These are phyloP conservation scores for Xylariaceae sp. DNA, from an alignment of 2,329 filamentous ascomycete genomes.

Conservation along the genomic window DNA sequence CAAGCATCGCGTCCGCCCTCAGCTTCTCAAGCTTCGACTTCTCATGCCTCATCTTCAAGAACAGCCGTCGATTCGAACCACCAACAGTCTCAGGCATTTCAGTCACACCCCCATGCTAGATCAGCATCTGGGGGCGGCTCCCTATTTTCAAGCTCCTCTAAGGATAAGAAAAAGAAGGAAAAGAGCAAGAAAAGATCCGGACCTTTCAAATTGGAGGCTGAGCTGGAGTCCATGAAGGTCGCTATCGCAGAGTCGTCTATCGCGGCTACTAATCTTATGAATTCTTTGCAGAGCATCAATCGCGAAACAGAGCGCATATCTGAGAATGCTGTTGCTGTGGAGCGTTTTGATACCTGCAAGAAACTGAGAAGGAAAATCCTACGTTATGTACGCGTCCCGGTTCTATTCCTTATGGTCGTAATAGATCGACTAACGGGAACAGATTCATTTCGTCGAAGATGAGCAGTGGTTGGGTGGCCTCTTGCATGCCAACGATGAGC, in stretches of 20 bases:
- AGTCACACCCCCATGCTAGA: conserved; percentile 38
- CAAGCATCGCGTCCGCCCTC: conserved; percentile 27
- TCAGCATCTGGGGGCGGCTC: conserved; percentile 34
- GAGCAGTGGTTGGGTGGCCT: conserved; percentile 90
- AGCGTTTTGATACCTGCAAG: conserved; percentile 83
- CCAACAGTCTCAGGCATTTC: conserved; percentile 28
- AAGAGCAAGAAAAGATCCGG: conserved; percentile 48
- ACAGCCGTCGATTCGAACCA: conserved; percentile 25
- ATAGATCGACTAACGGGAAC: conserved; percentile 20
- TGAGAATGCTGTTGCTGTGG: conserved; percentile 68
- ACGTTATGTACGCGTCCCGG: conserved; percentile 58
- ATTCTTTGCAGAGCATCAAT: conserved; percentile 84
- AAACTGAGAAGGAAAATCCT: conserved; percentile 75
- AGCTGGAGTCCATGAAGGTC: conserved; percentile 80
- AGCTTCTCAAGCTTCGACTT: conserved; percentile 11
- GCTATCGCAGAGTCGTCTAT: conserved; percentile 87
- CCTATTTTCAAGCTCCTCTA: conserved; percentile 40
- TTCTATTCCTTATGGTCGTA: neutral
- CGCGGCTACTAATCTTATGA: conserved; percentile 83
- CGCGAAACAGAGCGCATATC: conserved; percentile 83
- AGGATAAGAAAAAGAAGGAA: conserved; percentile 47
- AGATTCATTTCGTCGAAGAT: conserved; percentile 84
- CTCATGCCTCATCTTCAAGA: conserved; percentile 30
- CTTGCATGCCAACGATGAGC: conserved; percentile 89
- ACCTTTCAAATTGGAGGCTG: conserved; percentile 77